Percentiles rank a stretch among this genome's conserved stretches.
These are phyloP conservation scores for Saturnispora sekii DNA, from an alignment of 805 yeast species.

Conservation along the genomic window DNA sequence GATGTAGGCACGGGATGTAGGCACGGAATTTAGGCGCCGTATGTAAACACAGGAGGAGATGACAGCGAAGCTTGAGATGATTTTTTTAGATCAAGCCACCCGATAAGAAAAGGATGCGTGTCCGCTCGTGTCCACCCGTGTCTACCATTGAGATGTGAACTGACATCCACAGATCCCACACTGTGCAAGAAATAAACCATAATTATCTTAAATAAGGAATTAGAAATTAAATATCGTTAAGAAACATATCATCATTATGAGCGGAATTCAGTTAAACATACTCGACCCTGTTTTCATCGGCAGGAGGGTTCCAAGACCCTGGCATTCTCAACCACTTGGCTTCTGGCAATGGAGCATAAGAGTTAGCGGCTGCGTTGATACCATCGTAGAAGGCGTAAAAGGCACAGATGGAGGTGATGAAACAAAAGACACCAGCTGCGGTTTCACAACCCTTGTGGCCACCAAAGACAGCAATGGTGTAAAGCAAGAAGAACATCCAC, in stretches of 20 bases:
- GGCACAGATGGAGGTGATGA: conserved; percentile 31
- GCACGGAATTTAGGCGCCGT: no score
- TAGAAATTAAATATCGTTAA: not conserved
- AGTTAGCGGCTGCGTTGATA: conserved; percentile 18
- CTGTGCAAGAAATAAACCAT: not conserved
- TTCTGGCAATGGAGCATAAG: conserved; percentile 19
- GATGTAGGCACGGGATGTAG: no score
- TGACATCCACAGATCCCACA: no score
- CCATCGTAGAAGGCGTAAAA: conserved; percentile 36
- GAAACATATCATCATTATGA: not conserved
- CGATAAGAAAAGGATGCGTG: no score
- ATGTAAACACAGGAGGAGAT: no score
- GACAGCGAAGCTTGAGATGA: no score
- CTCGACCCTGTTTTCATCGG: conserved; percentile 15
- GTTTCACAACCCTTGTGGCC: conserved; percentile 21
- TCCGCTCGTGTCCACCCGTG: no score
- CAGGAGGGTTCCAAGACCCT: conserved; percentile 17
- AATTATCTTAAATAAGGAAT: not conserved
- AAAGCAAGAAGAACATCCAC: conserved; percentile 32
- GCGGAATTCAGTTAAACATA: conserved; percentile 10
- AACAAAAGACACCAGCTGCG: conserved; percentile 36
- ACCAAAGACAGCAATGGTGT: conserved; percentile 33
- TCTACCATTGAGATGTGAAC: no score
- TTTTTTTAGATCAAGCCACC: no score
- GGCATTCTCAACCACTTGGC: conserved; percentile 22